Percentiles rank a stretch among this genome's conserved stretches.
Conservation (phyloP, 2,329 filamentous ascomycete species). For the Amauroascus niger region DNA sequence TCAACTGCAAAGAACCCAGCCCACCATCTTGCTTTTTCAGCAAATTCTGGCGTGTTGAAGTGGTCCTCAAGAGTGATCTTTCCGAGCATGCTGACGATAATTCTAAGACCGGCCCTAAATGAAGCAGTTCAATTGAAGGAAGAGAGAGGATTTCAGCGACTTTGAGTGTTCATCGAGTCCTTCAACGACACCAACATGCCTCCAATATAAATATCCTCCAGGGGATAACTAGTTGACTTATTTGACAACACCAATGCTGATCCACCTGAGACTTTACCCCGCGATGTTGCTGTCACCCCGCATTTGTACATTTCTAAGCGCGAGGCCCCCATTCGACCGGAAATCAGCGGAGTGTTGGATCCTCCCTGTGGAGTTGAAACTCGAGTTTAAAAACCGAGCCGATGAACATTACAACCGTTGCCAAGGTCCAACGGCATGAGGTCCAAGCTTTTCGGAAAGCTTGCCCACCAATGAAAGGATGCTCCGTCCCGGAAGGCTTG, state of each 20-base stretch:
- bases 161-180: too few relatives aligned
- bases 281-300: too few relatives aligned
- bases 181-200: too few relatives aligned
- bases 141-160: too few relatives aligned
- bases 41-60: conserved; percentile 50
- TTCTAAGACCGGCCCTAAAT: too few relatives aligned
- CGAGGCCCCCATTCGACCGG: too few relatives aligned
- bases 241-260: too few relatives aligned
- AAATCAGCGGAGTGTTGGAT: background rate
- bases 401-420: background rate
- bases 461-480: background rate
- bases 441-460: background rate
- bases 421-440: background rate
- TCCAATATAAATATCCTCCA: too few relatives aligned
- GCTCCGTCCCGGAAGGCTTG: background rate
- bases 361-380: background rate
- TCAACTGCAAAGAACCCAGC: conserved; percentile 51
- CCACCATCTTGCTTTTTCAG: conserved; percentile 53
- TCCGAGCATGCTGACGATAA: conserved; percentile 41
- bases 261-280: too few relatives aligned
- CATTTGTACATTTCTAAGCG: too few relatives aligned
- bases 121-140: too few relatives aligned
- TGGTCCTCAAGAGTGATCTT: conserved; percentile 56
- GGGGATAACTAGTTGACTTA: too few relatives aligned
- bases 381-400: background rate